A percentile compares a stretch with the other conserved stretches of the same genome.
Evolutionary conservation across 192 early-diverging fungal species (phyloP).

Genomic region (Linnemannia zychae): DNA sequence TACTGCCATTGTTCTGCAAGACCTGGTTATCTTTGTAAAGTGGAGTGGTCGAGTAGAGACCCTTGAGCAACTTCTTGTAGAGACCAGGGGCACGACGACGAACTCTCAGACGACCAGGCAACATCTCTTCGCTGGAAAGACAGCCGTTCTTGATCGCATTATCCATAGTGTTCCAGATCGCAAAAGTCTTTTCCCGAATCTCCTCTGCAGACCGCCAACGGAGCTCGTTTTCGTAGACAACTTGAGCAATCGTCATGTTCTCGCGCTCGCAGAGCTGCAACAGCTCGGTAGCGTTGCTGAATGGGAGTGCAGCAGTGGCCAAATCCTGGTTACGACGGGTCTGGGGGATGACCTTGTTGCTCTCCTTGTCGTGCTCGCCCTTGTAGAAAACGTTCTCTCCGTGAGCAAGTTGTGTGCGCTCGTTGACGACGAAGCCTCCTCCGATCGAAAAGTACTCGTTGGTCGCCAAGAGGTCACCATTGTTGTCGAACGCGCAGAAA

Average conservation of each 20-base stretch:
- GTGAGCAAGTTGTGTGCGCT: slow-evolving; percentile 83
- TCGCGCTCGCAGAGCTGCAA: slow-evolving; percentile 86
- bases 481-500: slow-evolving; percentile 86
- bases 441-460: slow-evolving; percentile 98
- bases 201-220: slow-evolving; percentile 90
- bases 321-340: slow-evolving; percentile 76
- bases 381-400: slow-evolving; percentile 70
- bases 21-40: slow-evolving; percentile 46
- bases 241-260: slow-evolving; percentile 93
- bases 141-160: slow-evolving; percentile 84
- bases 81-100: slow-evolving; percentile 88
- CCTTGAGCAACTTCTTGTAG: slow-evolving; percentile 88
- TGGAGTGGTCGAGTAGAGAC: slow-evolving; percentile 68
- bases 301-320: slow-evolving; percentile 87
- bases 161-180: slow-evolving; percentile 96
- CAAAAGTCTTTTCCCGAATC: slow-evolving; percentile 78
- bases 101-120: slow-evolving; percentile 89
- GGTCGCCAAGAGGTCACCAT: slow-evolving; percentile 86
- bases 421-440: slow-evolving; percentile 96
- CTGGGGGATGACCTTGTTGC: slow-evolving; percentile 55
- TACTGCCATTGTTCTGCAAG: slow-evolving; percentile 3
- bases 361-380: slow-evolving; percentile 55
- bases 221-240: slow-evolving; percentile 94
- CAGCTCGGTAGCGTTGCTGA: slow-evolving; percentile 82
- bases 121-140: slow-evolving; percentile 68